Percentiles rank a stretch among this genome's conserved stretches.
Conservation (phyloP, 2,329 filamentous ascomycete genomes). For the Colletotrichum sojae region DNA sequence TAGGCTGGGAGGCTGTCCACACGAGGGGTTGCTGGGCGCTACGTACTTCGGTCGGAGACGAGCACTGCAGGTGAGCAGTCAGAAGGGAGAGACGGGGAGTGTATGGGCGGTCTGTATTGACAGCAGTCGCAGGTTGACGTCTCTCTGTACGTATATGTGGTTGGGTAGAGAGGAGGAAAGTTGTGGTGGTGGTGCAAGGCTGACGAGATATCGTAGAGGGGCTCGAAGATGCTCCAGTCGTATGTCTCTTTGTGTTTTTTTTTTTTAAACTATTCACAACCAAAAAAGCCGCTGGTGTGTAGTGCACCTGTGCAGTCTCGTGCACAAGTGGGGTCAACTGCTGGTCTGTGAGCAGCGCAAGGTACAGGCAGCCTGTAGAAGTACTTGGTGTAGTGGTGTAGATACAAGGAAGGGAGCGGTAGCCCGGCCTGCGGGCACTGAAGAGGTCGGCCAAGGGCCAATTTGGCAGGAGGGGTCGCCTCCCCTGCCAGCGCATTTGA, state of each 20-base stretch:
- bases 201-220: constrained; percentile 37
- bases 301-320: constrained; percentile 47
- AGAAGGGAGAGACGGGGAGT: background rate
- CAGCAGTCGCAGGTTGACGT: constrained; percentile 16
- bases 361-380: background rate
- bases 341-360: constrained; percentile 23
- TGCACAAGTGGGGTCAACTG: constrained; percentile 53
- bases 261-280: constrained; percentile 36
- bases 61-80: constrained; percentile 9
- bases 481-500: background rate
- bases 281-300: constrained; percentile 55
- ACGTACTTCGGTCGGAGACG: constrained; percentile 39
- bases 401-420: too few species aligned
- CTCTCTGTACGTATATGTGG: background rate
- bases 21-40: constrained; percentile 30
- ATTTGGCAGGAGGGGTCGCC: constrained; percentile 31
- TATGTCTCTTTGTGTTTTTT: constrained; percentile 30
- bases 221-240: constrained; percentile 50
- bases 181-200: constrained; percentile 35
- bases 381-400: too few species aligned
- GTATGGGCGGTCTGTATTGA: background rate
- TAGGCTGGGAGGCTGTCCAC: constrained; percentile 31
- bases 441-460: constrained; percentile 7
- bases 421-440: too few species aligned
- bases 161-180: background rate